Evolutionary conservation across 257 asterid species (phyloP).

Genomic region (Solanum bulbocastanum): DNA sequence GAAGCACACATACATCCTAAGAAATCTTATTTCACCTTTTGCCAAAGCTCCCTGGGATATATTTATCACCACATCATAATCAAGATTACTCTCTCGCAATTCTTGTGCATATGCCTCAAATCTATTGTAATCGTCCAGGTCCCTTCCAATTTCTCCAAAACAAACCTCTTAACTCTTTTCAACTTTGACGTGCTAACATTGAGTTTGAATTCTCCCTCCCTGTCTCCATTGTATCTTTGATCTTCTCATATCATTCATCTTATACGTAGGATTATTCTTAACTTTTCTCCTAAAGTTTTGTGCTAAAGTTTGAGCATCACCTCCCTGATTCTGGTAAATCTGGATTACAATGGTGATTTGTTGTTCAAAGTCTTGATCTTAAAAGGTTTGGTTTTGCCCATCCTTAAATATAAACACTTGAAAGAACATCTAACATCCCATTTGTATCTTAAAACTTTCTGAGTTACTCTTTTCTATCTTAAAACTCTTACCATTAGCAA

Average conservation of each 20-base stretch:
- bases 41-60: not conserved
- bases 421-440: not conserved
- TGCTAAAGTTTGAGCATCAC: not conserved
- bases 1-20: not conserved
- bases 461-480: not conserved
- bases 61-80: not conserved
- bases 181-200: not conserved
- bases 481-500: not conserved
- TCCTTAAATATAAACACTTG: not conserved
- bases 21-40: not conserved
- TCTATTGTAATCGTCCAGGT: not conserved
- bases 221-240: not conserved
- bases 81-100: not conserved
- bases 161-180: not conserved
- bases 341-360: not conserved
- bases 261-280: not conserved
- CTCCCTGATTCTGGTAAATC: not conserved
- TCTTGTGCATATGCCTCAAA: not conserved
- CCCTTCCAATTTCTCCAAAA: not conserved
- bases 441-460: no score
- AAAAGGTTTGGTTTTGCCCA: not conserved
- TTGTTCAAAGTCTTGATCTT: not conserved
- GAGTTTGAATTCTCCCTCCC: not conserved
- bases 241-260: no score
- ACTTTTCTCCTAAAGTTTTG: not conserved